A percentile compares a stretch with the other conserved stretches of the same genome.
These are phyloP conservation scores for Thermochaetoides dissita DNA, from an alignment of 2,329 filamentous ascomycete species.

Conservation along the genomic window DNA sequence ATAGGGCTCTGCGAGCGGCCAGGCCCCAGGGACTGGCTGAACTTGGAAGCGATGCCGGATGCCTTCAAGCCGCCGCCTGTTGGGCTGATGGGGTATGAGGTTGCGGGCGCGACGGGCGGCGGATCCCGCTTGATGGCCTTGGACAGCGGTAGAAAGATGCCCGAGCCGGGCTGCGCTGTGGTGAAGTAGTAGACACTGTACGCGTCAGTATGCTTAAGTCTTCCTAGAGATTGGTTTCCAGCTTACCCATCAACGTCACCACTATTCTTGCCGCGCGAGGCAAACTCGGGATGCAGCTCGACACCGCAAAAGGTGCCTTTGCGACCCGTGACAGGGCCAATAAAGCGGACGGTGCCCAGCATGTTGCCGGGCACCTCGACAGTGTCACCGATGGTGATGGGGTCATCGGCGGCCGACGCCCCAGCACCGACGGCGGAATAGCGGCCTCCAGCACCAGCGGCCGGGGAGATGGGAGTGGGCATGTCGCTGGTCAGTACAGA, in stretches of 20 bases:
- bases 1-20: constrained; percentile 57
- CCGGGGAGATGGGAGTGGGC: constrained; percentile 40
- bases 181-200: constrained; percentile 62
- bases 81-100: constrained; percentile 51
- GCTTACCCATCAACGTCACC: constrained; percentile 87
- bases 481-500: constrained; percentile 35
- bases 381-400: constrained; percentile 61
- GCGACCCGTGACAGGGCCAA: constrained; percentile 77
- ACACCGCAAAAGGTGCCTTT: constrained; percentile 86
- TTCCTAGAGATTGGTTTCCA: background rate
- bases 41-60: constrained; percentile 44
- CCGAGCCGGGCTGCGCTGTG: constrained; percentile 63
- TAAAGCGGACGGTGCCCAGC: constrained; percentile 77
- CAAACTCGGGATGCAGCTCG: constrained; percentile 71
- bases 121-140: constrained; percentile 61
- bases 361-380: constrained; percentile 92
- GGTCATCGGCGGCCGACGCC: constrained; percentile 25
- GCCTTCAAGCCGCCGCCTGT: constrained; percentile 39
- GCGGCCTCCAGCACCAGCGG: constrained; percentile 20
- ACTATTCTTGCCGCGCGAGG: constrained; percentile 78
- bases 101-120: constrained; percentile 32
- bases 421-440: constrained; percentile 20
- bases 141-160: constrained; percentile 82
- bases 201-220: too few relatives aligned
- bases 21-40: constrained; percentile 72